Percentiles rank a stretch among this genome's conserved stretches.
These are phyloP conservation scores for Porogramme epimiltina DNA, from an alignment of 1,284 basidiomycete species.

Conservation along the genomic window DNA sequence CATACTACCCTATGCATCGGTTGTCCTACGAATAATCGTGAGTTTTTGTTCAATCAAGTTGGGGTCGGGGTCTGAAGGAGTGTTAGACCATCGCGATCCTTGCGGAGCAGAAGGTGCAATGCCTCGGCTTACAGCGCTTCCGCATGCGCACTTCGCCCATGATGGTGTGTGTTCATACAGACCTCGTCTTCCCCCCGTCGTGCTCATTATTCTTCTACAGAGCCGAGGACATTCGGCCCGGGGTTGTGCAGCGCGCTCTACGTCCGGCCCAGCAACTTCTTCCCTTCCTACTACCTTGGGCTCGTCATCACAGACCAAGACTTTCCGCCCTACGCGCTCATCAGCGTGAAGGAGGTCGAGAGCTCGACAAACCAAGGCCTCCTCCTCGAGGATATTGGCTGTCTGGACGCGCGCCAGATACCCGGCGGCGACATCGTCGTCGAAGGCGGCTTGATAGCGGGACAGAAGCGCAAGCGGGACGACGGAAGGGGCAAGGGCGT, in stretches of 20 bases:
- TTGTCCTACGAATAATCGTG: slow-evolving; percentile 61
- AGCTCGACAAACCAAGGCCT: slow-evolving; percentile 53
- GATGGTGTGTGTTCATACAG: slow-evolving; percentile 45
- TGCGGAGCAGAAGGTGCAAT: slow-evolving; percentile 74
- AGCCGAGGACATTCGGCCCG: slow-evolving; percentile 63
- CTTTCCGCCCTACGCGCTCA: slow-evolving; percentile 77
- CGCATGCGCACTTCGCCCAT: slow-evolving; percentile 60
- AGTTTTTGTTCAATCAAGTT: slow-evolving; percentile 1
- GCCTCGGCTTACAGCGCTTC: slow-evolving; percentile 71
- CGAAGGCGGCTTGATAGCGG: slow-evolving; percentile 8
- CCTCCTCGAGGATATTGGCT: slow-evolving; percentile 75
- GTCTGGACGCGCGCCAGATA: slow-evolving; percentile 71
- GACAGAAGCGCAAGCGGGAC: slow-evolving; percentile 42
- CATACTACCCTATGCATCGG: slow-evolving; percentile 51
- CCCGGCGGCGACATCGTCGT: slow-evolving; percentile 42
- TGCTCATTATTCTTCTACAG: slow-evolving; percentile 39
- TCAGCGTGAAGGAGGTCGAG: slow-evolving; percentile 57
- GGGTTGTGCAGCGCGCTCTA: slow-evolving; percentile 59
- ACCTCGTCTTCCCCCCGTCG: neutral
- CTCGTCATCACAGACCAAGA: slow-evolving; percentile 75
- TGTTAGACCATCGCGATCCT: slow-evolving; percentile 71
- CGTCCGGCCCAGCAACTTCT: slow-evolving; percentile 70
- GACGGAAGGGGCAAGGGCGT: slow-evolving; percentile 15
- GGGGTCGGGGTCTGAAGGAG: neutral
- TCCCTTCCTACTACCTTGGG: slow-evolving; percentile 74